Conservation (phyloP, 257 asterid species). For the Lycium barbarum region DNA sequence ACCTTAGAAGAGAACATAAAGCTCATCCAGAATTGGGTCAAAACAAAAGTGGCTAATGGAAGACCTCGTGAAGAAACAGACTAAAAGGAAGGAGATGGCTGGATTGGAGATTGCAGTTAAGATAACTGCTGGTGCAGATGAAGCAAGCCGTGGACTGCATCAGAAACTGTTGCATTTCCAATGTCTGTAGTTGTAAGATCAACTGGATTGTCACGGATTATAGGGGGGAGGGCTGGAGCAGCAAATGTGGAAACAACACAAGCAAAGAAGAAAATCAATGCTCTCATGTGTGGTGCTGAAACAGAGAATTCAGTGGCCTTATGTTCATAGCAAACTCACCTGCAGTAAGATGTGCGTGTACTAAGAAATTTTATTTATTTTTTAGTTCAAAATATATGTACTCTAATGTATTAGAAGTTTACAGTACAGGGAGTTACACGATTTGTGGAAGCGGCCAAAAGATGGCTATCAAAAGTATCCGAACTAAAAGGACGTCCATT, state of each 20-base stretch:
- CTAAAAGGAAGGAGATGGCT: constrained; percentile 56
- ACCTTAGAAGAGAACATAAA: constrained; percentile 64
- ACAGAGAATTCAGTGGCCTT: constrained; percentile 69
- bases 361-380: too few species aligned
- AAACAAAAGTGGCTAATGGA: constrained; percentile 83
- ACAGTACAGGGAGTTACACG: too few species aligned
- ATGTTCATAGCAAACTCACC: too few species aligned
- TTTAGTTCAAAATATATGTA: too few species aligned
- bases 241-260: constrained; percentile 93
- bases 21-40: constrained; percentile 96
- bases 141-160: constrained; percentile 85
- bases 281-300: constrained; percentile 84
- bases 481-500: too few species aligned
- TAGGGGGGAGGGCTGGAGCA: constrained; percentile 80
- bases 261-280: constrained; percentile 84
- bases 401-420: too few species aligned
- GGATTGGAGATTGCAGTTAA: constrained; percentile 53
- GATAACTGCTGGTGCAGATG: constrained; percentile 76
- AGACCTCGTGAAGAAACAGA: constrained; percentile 77
- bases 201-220: constrained; percentile 92
- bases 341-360: too few species aligned
- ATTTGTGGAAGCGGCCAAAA: too few species aligned
- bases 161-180: constrained; percentile 89
- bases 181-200: constrained; percentile 79
- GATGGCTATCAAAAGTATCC: too few species aligned